Percentiles rank a stretch among this genome's conserved stretches.
Evolutionary conservation across 176 grass and related monocot genomes (phyloP).

Genomic region (Hyparrhenia diplandra): DNA sequence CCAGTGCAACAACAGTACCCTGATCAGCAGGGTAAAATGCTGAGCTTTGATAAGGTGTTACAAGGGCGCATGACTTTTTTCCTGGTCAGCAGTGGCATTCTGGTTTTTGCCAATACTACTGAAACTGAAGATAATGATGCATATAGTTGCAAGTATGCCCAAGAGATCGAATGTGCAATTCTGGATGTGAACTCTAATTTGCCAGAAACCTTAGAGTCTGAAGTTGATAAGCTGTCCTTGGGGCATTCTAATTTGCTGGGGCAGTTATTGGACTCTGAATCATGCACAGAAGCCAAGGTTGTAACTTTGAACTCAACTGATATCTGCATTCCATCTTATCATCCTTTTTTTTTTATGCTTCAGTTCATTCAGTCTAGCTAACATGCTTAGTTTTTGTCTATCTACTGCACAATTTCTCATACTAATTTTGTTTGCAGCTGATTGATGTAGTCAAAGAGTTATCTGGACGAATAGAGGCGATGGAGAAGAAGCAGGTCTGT

Average conservation of each 20-base stretch:
- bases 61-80: too few relatives aligned
- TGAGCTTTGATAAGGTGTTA: too few relatives aligned
- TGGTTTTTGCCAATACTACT: not conserved
- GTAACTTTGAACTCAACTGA: not conserved
- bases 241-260: conserved; percentile 17
- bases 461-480: too few relatives aligned
- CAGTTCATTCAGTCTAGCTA: not conserved
- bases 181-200: conserved; percentile 26
- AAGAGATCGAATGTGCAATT: conserved; percentile 17
- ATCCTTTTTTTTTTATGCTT: conserved; percentile 5
- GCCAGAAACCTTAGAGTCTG: conserved; percentile 43
- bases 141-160: conserved; percentile 7
- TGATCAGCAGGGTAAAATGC: too few relatives aligned
- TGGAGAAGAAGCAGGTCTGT: too few relatives aligned
- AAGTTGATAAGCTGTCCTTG: conserved; percentile 15
- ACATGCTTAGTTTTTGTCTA: not conserved
- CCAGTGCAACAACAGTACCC: too few relatives aligned
- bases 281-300: conserved; percentile 35
- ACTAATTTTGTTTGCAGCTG: conserved; percentile 44
- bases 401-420: not conserved
- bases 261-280: conserved; percentile 27
- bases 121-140: conserved; percentile 7
- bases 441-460: not conserved
- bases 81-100: too few relatives aligned
- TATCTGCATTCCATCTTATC: not conserved